Evolutionary conservation across 306 rosid genomes (phyloP).

Genomic region (Cicer arietinum): DNA sequence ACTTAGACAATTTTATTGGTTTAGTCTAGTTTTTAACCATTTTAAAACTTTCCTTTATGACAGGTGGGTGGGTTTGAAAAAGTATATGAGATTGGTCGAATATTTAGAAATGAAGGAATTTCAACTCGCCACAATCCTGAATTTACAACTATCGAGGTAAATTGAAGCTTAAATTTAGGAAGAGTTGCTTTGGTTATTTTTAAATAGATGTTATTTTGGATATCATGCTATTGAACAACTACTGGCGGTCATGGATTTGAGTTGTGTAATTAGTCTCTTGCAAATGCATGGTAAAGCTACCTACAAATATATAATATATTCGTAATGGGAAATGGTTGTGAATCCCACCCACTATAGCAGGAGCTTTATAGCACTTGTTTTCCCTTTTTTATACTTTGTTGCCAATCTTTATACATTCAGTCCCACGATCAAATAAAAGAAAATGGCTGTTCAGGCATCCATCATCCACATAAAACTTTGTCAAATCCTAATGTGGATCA

Average conservation of each 20-base stretch:
- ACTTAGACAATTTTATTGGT: conserved; percentile 18
- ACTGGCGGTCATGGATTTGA: conserved; percentile 6
- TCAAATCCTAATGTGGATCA: conserved; percentile 17
- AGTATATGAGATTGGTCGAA: conserved; percentile 95
- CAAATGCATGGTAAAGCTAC: conserved; percentile 9
- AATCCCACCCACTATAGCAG: neutral
- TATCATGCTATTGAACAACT: neutral
- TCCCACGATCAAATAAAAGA: conserved; percentile 28
- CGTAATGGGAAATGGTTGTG: neutral
- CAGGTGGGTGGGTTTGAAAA: conserved; percentile 98
- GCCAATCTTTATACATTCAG: conserved; percentile 21
- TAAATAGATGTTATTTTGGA: conserved; percentile 28
- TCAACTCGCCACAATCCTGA: conserved; percentile 99
- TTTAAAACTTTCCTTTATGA: conserved; percentile 39
- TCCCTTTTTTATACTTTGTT: neutral
- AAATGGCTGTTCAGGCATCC: conserved; percentile 19
- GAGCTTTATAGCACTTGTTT: conserved; percentile 2
- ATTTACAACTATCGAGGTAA: conserved; percentile 97
- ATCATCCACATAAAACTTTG: conserved; percentile 14
- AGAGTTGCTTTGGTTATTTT: conserved; percentile 16
- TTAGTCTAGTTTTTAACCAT: conserved; percentile 28
- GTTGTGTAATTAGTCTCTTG: neutral
- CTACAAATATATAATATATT: neutral
- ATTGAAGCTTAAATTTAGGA: neutral
- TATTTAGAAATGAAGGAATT: conserved; percentile 97